Base-by-base conservation (phyloP, 192 early-diverging fungal genomes). In the Backusella tarrabulga region DNA sequence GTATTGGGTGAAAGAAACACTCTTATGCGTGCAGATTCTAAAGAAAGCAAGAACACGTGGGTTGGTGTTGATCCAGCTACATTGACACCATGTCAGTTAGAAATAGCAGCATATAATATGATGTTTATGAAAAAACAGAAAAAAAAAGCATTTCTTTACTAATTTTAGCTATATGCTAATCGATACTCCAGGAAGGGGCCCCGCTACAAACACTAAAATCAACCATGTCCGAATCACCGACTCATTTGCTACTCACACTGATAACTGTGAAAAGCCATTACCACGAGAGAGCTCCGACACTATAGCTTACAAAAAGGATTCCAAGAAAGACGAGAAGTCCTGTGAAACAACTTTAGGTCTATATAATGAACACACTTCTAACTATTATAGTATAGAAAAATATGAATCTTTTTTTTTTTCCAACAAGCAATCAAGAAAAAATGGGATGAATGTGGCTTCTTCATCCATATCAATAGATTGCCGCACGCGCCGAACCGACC, bases 251-350 rank as follows among this genome's bases (percentile, higher is more conserved):
- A 40, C 5, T 29, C 26, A 29, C 36, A 44, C 69, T 71, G 69
- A 71, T 26, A 23, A 29, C n/a, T 63, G 12, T 40, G 9, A 15
- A 42, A 54, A 7, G 36, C 7, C 34, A 34, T 60, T 29, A 35
- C 8, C 71, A n/a, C 69, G 79, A 46, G 56, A 41, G 21, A 29
- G 77, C 3, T 77, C 72, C n/a, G 82, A 80, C 26, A 76, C 83
- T 34, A 77, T 50, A 14, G 56, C 68, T 14, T 68, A 35, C 8
- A 35, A 68, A 35, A 35, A 19, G 7, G 35, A 36, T 21, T 35
- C 34, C 17, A 68, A 12, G 29, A 68, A 36, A 36, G 35, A 19
- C 29, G 38, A 73, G 75, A 35, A 76, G 79, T 14, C 63, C 68
- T 34, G 77, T 81, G 69, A 72, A 75, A 74, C 54, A 15, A 63